phyloP scores from a whole-genome alignment of 768 basidiomycete genomes.

The Leccinum boreale region DNA sequence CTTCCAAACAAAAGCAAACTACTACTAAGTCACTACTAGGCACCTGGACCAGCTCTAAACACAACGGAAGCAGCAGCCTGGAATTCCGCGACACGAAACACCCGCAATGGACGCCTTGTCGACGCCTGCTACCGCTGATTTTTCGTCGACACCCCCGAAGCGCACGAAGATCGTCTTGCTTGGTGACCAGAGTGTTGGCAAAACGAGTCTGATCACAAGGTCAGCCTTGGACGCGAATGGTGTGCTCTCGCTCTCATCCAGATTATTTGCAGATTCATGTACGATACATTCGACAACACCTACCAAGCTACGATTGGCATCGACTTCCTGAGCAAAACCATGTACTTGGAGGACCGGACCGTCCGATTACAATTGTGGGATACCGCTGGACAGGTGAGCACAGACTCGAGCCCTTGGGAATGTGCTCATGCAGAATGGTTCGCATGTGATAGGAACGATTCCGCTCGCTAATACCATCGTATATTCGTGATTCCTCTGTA shows the following conservation, averaged over 20 bases:
- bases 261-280: slow-evolving; percentile 76
- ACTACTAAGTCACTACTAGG: background rate
- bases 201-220: slow-evolving; percentile 98
- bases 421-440: slow-evolving; percentile 3
- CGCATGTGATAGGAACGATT: slow-evolving; percentile 76
- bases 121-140: slow-evolving; percentile 75
- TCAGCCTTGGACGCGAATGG: slow-evolving; percentile 35
- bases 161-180: slow-evolving; percentile 95
- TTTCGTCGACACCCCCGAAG: slow-evolving; percentile 86
- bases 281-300: slow-evolving; percentile 99
- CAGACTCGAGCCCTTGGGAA: background rate
- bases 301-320: slow-evolving; percentile 98
- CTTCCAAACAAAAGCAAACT: slow-evolving; percentile 29
- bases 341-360: slow-evolving; percentile 98
- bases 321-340: slow-evolving; percentile 99
- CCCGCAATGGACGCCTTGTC: slow-evolving; percentile 48
- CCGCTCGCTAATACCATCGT: slow-evolving; percentile 94
- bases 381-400: slow-evolving; percentile 85
- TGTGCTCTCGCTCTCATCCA: slow-evolving; percentile 3
- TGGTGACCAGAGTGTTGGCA: slow-evolving; percentile 97
- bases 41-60: slow-evolving; percentile 12
- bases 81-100: background rate
- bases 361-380: slow-evolving; percentile 98
- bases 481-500: slow-evolving; percentile 98
- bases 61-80: background rate